Base-by-base conservation (phyloP, 2,329 filamentous ascomycete species). In the Thielaviopsis populi region DNA sequence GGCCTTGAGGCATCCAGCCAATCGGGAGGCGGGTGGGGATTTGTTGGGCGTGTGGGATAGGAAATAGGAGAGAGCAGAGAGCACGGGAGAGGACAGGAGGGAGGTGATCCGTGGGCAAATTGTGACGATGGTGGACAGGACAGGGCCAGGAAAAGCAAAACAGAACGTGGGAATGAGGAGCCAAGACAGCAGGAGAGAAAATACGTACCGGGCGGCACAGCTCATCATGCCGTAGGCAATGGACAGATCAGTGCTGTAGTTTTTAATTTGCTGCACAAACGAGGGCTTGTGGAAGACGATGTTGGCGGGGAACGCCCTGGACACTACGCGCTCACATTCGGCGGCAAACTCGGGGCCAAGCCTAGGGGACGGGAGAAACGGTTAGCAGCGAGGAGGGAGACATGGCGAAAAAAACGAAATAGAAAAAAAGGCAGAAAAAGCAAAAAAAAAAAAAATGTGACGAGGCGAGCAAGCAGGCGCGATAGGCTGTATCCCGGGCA, bases 201-300 rank as follows among this genome's bases (percentile, higher is more conserved):
- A 66, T 61, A 72, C 80, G 72, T 80, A 83, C 81, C 81, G 75
- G 67, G 81, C 79, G 66, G 80, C 81, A 59, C 77, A 80, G 59
- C 80, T 80, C 68, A 84, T 73, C 41, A 84, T 77, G 15, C 80
- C 81, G 67, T 83, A 82, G 63, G 83, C 76, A 68, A 84, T 79
- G 59, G 79, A 80, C 37, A 78, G 74, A 65, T 84, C 81, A 41
- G 84, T 75, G 1, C 77, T 76, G 24, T 75, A 77, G 68, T 76
- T 80, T 74, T 83, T 83, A 61, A 84, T 75, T 70, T 83, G 81
- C 72, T 82, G 80, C 41, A 84, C 71, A 71, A 83, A 83, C 1
- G 81, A 81, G 7, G 81, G 81, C 73, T 83, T 83, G 74, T 84
- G 81, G 70, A 84, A 84, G 69, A 81, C 81, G 50, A 84, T 80